These are phyloP conservation scores for Myxozyma neotropica DNA, from an alignment of 805 yeast species.

Conservation along the genomic window DNA sequence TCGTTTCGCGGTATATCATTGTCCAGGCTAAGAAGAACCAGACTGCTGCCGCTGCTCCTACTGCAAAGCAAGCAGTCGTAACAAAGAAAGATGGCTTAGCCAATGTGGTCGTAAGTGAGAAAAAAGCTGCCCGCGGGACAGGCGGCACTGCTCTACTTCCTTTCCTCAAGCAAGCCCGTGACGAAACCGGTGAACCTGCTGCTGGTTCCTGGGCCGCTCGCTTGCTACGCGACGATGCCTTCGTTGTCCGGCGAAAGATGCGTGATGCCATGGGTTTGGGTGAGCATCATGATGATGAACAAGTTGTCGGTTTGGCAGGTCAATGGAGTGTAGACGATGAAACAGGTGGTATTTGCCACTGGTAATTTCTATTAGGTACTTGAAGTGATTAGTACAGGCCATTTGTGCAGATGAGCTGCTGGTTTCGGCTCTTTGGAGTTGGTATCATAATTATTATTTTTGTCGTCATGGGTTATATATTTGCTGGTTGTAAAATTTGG, in stretches of 20 bases:
- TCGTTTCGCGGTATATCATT: conserved; percentile 83
- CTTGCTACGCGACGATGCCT: conserved; percentile 39
- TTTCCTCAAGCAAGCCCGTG: conserved; percentile 91
- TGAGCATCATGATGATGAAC: conserved; percentile 14
- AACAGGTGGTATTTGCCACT: conserved; percentile 33
- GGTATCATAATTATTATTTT: neutral
- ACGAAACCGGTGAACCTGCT: conserved; percentile 92
- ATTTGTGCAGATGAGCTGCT: neutral
- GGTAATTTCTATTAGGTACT: conserved; percentile 11
- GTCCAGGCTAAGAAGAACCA: conserved; percentile 60
- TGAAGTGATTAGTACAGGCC: neutral
- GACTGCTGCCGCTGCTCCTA: conserved; percentile 7
- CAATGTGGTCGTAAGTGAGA: conserved; percentile 48
- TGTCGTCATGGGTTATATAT: neutral
- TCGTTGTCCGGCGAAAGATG: conserved; percentile 18
- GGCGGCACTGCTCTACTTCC: conserved; percentile 94
- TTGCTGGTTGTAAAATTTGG: neutral
- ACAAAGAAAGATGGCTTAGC: conserved; percentile 56
- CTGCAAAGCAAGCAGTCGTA: conserved; percentile 2
- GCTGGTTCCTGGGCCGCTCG: conserved; percentile 92
- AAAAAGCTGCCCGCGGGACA: conserved; percentile 73
- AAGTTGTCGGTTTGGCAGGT: conserved; percentile 30
- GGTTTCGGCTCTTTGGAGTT: neutral
- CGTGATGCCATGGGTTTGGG: conserved; percentile 22
- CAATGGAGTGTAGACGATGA: conserved; percentile 33